Evolutionary conservation across 768 basidiomycete genomes (phyloP), one percentile per base, ranked within the genome.

Genomic region (Scleroderma bovista): DNA sequence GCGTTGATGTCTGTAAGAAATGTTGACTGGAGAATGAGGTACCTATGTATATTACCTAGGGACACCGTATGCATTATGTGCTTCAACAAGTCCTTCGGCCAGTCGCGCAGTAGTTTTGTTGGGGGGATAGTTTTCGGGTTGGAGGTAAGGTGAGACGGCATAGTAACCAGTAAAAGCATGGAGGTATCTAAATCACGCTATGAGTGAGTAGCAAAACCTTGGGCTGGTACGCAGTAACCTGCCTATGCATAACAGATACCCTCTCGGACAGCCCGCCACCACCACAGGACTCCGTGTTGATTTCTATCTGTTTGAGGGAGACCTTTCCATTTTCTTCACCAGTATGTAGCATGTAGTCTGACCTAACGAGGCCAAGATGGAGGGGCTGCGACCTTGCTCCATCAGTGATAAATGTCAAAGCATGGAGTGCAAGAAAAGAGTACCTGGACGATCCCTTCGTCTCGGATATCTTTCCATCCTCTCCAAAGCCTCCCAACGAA

Each of bases 251-350:
- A 20, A 80, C 78, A 3, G 86, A 75, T 10, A 76, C 72, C 33
- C 73, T 75, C 54, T 88, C 74, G 0, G 88, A n/a, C n/a, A n/a
- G n/a, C n/a, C n/a, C n/a, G n/a, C n/a, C n/a, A n/a, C n/a, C n/a
- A n/a, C n/a, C n/a, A 88, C 13, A 97, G 73, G 1, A 83, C 61
- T 0, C 93, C 95, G 95, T 96, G 63, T 99, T 99, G 71, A 97
- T 96, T 65, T 99, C 95, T 37, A 98, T 95, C 69, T 99, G 95
- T 64, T 93, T 95, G 54, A 99, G 67, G 6, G 70, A 67, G 13
- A 73, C 59, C 13, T 17, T 19, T 12, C 38, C 48, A 3, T 72
- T 61, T 24, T 69, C 63, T 0, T 57, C 55, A 2, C 74, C 73
- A 8, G 74, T 66, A 57, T 99, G 92, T 19, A 97, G 69, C 26